Conservation (phyloP, 1,284 basidiomycete species). For the Inonotus obliquus region DNA sequence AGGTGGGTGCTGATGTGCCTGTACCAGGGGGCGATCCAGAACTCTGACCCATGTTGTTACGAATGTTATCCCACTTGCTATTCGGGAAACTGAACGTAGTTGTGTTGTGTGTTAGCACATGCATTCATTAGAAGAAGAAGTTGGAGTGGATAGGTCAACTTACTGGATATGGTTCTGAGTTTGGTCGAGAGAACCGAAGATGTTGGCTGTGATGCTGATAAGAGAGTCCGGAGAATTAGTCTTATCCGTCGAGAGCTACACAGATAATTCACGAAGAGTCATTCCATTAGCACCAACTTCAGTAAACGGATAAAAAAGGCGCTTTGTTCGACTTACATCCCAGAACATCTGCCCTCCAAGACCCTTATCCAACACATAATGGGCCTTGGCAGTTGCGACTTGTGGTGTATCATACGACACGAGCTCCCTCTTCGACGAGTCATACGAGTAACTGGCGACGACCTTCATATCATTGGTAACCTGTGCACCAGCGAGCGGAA, state of each 20-base stretch:
- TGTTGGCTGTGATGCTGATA: slow-evolving; percentile 42
- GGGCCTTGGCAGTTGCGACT: slow-evolving; percentile 69
- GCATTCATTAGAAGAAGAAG: background rate
- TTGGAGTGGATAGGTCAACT: slow-evolving; percentile 14
- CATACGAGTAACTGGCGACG: slow-evolving; percentile 78
- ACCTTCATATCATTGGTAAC: slow-evolving; percentile 70
- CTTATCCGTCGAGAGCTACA: slow-evolving; percentile 65
- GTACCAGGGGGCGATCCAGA: slow-evolving; percentile 21
- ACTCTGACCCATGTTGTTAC: slow-evolving; percentile 49
- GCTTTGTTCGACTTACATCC: slow-evolving; percentile 46
- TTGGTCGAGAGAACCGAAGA: slow-evolving; percentile 52
- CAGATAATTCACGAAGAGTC: slow-evolving; percentile 30
- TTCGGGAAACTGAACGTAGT: slow-evolving; percentile 45
- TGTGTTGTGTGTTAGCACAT: background rate
- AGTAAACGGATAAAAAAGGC: too few species aligned
- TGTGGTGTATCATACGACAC: slow-evolving; percentile 82
- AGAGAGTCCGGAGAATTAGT: slow-evolving; percentile 47
- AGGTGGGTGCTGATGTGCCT: slow-evolving; percentile 24
- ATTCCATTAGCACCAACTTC: background rate
- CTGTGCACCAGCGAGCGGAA: slow-evolving; percentile 62
- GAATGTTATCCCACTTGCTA: slow-evolving; percentile 68
- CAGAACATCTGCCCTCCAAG: slow-evolving; percentile 81
- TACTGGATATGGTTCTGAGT: slow-evolving; percentile 68
- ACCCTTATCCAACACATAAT: slow-evolving; percentile 63
- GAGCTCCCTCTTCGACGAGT: slow-evolving; percentile 54